These are phyloP conservation scores for Lotus japonicus DNA, from an alignment of 306 rosid species.

Conservation along the genomic window DNA sequence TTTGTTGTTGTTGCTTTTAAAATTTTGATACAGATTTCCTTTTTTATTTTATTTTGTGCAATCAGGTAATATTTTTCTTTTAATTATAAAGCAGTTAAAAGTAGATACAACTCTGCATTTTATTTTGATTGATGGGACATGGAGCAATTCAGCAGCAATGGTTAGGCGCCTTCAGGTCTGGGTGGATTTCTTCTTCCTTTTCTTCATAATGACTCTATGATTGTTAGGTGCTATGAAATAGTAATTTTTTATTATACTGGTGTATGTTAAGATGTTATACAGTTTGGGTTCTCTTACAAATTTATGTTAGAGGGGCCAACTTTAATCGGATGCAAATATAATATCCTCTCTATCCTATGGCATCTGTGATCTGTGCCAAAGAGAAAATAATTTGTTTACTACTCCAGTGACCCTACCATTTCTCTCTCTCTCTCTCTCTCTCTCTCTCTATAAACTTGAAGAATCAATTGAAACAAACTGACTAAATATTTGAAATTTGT, in stretches of 20 bases:
- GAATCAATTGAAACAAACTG: background rate
- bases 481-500: background rate
- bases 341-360: background rate
- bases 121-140: constrained; percentile 94
- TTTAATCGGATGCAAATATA: background rate
- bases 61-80: constrained; percentile 31
- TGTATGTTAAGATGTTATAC: background rate
- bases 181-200: constrained; percentile 16
- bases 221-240: background rate
- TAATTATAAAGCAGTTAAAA: constrained; percentile 49
- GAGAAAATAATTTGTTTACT: background rate
- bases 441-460: background rate
- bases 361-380: background rate
- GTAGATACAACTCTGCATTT: constrained; percentile 57
- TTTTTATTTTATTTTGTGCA: constrained; percentile 25
- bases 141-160: constrained; percentile 97
- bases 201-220: constrained; percentile 2
- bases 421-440: background rate
- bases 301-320: background rate
- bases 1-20: constrained; percentile 12
- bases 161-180: constrained; percentile 80
- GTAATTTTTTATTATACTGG: background rate
- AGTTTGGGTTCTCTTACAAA: background rate
- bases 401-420: background rate
- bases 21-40: constrained; percentile 4